Evolutionary conservation across 106 monocot species (phyloP), one percentile per base, ranked within the genome.

Genomic region (Phalaenopsis aphrodite): DNA sequence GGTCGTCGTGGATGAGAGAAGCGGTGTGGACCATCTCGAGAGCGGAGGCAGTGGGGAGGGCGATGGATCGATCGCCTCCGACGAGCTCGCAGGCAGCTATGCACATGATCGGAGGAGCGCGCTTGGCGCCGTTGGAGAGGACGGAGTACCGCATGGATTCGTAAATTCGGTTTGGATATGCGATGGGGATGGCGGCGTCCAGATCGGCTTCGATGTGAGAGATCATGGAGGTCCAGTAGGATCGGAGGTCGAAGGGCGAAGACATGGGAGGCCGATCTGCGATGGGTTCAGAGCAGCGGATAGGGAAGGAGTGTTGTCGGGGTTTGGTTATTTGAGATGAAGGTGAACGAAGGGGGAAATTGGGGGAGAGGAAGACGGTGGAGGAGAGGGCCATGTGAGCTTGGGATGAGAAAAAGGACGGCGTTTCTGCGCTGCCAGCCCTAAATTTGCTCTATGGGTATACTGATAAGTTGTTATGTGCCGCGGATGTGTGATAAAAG

Each of bases 11-110:
- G 78, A 93, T 86, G 71, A 93, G 96, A 23, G 96, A 96, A 7
- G 91, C 91, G 38, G 93, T 81, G 82, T 96, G 93, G 82, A 85
- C 84, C 93, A 96, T 96, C 87, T 93, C 96, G 48, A 96, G 88
- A 23, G 93, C 91, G 77, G 79, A 82, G 75, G 96, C 91, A 55
- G 93, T 79, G 76, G 96, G 93, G 77, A 88, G 57, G 18, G 91
- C 89, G 42, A 84, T 82, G 56, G 81, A 45, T 10, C 72, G 81
- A 17, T 75, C 83, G 45, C 45, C 84, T 37, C 87, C 88, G 64
- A 93, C 68, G 83, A 93, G 91, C 81, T 93, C 87, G 83, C 88
- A 91, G 48, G 90, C 80, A 75, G 93, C 88, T 76, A 96, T 65
- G 88, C 90, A 93, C 81, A 93, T 78, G 61, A 93, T 61, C 8